These are phyloP conservation scores for Dictyostelium citrinum DNA, from an alignment of 78 protist species.

Conservation along the genomic window DNA sequence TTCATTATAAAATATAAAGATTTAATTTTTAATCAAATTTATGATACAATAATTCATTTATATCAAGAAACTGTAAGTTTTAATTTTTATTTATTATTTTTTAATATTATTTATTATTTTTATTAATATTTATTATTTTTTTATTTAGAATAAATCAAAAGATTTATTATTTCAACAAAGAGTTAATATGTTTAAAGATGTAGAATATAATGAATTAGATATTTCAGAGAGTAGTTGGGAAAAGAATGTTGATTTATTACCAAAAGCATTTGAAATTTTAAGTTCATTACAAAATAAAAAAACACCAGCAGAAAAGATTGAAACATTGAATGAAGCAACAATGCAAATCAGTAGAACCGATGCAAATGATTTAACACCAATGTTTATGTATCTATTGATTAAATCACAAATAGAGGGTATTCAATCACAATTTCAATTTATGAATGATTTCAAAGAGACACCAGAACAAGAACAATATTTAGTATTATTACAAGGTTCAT, in stretches of 20 bases:
- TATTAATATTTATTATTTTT: neutral
- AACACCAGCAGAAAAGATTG: slow-evolving; percentile 51
- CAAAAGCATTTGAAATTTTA: slow-evolving; percentile 34
- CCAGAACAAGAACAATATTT: slow-evolving; percentile 69
- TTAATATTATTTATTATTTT: too few relatives aligned
- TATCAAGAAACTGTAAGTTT: slow-evolving; percentile 48
- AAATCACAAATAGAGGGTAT: neutral
- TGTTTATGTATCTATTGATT: slow-evolving; percentile 57
- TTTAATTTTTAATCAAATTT: slow-evolving; percentile 22
- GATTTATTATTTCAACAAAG: slow-evolving; percentile 49
- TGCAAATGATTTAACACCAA: slow-evolving; percentile 73
- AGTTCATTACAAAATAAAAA: slow-evolving; percentile 16
- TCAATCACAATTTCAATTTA: slow-evolving; percentile 47
- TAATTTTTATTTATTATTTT: neutral
- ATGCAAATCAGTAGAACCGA: slow-evolving; percentile 43
- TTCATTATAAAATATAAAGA: slow-evolving; percentile 19
- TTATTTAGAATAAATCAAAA: slow-evolving; percentile 21
- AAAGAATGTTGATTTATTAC: slow-evolving; percentile 31
- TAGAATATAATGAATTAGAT: slow-evolving; percentile 23
- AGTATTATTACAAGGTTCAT: slow-evolving; percentile 30
- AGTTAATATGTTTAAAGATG: slow-evolving; percentile 12
- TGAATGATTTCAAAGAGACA: slow-evolving; percentile 69
- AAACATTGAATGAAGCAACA: slow-evolving; percentile 42
- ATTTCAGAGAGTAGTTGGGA: slow-evolving; percentile 51
- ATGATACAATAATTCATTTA: slow-evolving; percentile 53